Evolutionary conservation across 371 early-diverging fungal species (phyloP).

Genomic region (Mortierella sp.): DNA sequence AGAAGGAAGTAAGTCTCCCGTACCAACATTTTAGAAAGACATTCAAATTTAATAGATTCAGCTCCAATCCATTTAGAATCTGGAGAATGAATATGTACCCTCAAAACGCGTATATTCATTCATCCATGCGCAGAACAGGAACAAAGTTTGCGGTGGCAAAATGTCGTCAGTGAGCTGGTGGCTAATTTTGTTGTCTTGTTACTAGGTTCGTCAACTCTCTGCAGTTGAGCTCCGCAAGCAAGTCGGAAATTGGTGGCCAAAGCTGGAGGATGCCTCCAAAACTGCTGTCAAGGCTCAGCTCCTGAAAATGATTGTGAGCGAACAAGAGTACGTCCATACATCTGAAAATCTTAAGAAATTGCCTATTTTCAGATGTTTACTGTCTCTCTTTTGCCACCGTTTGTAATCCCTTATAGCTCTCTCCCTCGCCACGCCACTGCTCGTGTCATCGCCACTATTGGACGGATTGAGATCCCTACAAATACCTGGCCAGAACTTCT

Average conservation of each 20-base stretch:
- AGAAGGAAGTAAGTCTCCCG: conserved; percentile 57
- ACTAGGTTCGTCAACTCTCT: conserved; percentile 85
- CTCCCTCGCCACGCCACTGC: conserved; percentile 85
- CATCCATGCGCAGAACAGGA: too few relatives aligned
- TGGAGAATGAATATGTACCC: neutral
- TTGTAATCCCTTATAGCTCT: conserved; percentile 59
- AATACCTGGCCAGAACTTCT: conserved; percentile 85
- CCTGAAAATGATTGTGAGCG: conserved; percentile 76
- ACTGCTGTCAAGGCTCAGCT: conserved; percentile 72
- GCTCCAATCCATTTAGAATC: too few relatives aligned
- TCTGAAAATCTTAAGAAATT: neutral
- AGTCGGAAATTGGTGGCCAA: conserved; percentile 78
- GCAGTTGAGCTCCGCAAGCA: conserved; percentile 92
- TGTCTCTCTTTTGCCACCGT: neutral
- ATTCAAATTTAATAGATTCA: neutral
- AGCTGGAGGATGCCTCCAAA: conserved; percentile 68
- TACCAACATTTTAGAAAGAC: too few relatives aligned
- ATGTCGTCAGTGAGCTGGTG: neutral
- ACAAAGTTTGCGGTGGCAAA: neutral
- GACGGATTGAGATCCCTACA: conserved; percentile 83
- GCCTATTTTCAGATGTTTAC: too few relatives aligned
- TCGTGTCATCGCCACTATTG: conserved; percentile 89
- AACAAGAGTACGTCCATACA: conserved; percentile 69
- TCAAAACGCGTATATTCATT: neutral
- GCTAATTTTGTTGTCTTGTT: neutral